phyloP scores from a whole-genome alignment of 345 rosid species.

The Arabidopsis suecica region DNA sequence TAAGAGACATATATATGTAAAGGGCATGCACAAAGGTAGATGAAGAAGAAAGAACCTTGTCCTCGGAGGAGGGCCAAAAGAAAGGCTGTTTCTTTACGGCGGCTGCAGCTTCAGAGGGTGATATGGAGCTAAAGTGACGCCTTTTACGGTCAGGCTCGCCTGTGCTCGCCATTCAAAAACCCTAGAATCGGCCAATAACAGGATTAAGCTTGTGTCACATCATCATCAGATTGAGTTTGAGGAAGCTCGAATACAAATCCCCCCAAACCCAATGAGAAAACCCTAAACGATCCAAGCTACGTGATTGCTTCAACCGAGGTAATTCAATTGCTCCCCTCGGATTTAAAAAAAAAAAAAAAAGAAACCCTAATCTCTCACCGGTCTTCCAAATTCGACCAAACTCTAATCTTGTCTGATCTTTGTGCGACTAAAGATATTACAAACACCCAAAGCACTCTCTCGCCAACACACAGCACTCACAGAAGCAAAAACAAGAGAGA shows the following conservation, averaged over 20 bases:
- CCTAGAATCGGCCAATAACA: constrained; percentile 44
- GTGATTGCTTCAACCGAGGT: constrained; percentile 31
- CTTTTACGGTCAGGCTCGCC: constrained; percentile 92
- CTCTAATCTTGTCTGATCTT: constrained; percentile 25
- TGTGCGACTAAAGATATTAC: constrained; percentile 4
- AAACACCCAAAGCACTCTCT: constrained; percentile 23
- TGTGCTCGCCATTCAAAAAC: constrained; percentile 82
- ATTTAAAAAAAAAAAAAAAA: not conserved
- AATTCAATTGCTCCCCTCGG: constrained; percentile 20
- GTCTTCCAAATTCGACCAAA: constrained; percentile 23
- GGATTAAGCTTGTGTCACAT: constrained; percentile 30
- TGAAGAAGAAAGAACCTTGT: constrained; percentile 52
- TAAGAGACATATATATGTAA: not conserved
- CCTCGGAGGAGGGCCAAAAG: constrained; percentile 72
- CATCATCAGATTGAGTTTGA: constrained; percentile 25
- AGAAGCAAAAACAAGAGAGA: not conserved
- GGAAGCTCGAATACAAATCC: not conserved
- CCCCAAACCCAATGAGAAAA: constrained; percentile 6
- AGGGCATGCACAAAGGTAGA: constrained; percentile 24
- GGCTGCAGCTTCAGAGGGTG: constrained; percentile 72
- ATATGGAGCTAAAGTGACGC: constrained; percentile 78
- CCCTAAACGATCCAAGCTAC: constrained; percentile 39
- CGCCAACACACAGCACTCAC: constrained; percentile 13
- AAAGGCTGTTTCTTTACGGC: constrained; percentile 74
- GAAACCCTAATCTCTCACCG: constrained; percentile 36